Base-by-base conservation (phyloP, 2,329 filamentous ascomycete species). In the Paraphaeosphaeria minitans region DNA sequence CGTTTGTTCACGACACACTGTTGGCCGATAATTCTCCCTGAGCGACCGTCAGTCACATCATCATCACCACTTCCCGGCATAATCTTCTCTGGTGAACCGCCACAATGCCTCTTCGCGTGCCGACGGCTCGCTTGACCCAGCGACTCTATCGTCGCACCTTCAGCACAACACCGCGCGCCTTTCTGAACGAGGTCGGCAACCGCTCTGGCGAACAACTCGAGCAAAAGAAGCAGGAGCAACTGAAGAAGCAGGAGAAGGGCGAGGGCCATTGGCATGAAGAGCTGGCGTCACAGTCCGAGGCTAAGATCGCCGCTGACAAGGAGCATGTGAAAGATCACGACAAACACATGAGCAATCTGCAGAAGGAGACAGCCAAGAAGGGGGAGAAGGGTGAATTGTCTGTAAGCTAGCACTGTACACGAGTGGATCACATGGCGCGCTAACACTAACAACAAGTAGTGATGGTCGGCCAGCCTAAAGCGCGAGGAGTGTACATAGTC, bases 251-350 rank as follows among this genome's bases (percentile, higher is more conserved):
- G 64, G 67, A 77, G 59, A 66, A 76, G 43, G 79, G 78, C 57
- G 68, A 79, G 61, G 77, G 76, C 24, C 64, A 79, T 19, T 80
- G 78, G 78, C 73, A 78, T 58, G 78, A 81, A 58, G 74, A 78
- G 55, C 70, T 82, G 13, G 77, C 77, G 4, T 78, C 75, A 53
- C 59, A 66, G 4, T 75, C 75, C 29, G 80, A 82, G 64, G 72
- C 71, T 54, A 67, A 73, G 54, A 72, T 81, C 37, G 74, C 75
- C 19, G 80, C 80, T 3, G 80, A 82, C 55, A 71, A 68, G 53
- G 68, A 81, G 59, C 59, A 79, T 21, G 77, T 81, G n/a, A 41
- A 72, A 14, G 75, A 81, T 57, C 78, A 81, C 55, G 74, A 72
- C 13, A 60, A 72, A 47, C 79, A 81, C 58, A 80, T 81, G 58